Percentiles rank a stretch among this genome's conserved stretches.
These are phyloP conservation scores for Teunomyces lycoperdinae DNA, from an alignment of 805 yeast species.

Conservation along the genomic window DNA sequence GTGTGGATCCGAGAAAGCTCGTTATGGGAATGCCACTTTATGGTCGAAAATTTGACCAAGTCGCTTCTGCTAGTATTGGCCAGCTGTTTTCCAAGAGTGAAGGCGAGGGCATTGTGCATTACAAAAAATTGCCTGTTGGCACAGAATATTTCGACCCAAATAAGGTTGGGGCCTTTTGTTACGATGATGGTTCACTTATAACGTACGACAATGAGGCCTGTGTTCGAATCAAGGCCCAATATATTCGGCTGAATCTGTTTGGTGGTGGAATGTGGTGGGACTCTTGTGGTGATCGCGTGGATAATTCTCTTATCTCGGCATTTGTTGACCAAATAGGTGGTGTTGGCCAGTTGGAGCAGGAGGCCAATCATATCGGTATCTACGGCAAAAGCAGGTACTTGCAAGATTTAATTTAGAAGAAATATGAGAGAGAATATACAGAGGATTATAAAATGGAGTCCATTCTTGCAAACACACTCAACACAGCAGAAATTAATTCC, in stretches of 20 bases:
- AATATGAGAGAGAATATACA: neutral
- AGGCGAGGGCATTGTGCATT: constrained; percentile 43
- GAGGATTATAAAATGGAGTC: constrained; percentile 68
- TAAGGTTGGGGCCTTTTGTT: constrained; percentile 42
- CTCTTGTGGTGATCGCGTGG: constrained; percentile 64
- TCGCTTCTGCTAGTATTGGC: constrained; percentile 40
- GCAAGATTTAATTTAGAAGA: constrained; percentile 22
- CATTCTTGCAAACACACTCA: constrained; percentile 86
- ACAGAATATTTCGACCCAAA: constrained; percentile 52
- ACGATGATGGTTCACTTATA: constrained; percentile 11
- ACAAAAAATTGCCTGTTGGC: constrained; percentile 50
- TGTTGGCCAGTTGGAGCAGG: constrained; percentile 13
- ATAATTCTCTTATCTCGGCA: constrained; percentile 41
- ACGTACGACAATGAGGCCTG: constrained; percentile 66
- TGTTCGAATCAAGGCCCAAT: constrained; percentile 56
- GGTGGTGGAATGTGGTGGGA: constrained; percentile 98
- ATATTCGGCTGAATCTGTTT: constrained; percentile 44
- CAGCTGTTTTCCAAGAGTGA: constrained; percentile 26
- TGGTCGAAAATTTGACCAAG: constrained; percentile 48
- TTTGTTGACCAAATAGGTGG: constrained; percentile 44
- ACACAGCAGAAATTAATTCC: constrained; percentile 91
- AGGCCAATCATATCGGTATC: constrained; percentile 12
- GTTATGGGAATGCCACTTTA: constrained; percentile 86
- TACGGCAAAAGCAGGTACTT: constrained; percentile 15
- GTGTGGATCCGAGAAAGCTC: constrained; percentile 50